These are phyloP conservation scores for Phaffia tasmanica DNA, from an alignment of 768 basidiomycete species.

Conservation along the genomic window DNA sequence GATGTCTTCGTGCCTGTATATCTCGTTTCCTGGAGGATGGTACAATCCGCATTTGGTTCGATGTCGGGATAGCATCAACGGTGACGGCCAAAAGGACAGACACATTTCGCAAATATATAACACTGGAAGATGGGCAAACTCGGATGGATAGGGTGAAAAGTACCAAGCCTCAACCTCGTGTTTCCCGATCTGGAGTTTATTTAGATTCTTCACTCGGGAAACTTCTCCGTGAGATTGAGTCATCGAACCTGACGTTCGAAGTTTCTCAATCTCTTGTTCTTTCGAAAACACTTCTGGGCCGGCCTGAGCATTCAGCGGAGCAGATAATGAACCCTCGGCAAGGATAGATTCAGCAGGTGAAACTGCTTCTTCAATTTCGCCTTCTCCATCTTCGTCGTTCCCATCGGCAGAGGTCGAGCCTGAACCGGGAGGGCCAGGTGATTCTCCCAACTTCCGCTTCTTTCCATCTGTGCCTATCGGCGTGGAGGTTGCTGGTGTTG, in stretches of 20 bases:
- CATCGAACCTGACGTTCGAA: conserved; percentile 96
- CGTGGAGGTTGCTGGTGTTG: background rate
- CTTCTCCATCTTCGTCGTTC: conserved; percentile 41
- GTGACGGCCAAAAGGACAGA: conserved; percentile 79
- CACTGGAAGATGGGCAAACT: conserved; percentile 88
- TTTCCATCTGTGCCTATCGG: conserved; percentile 37
- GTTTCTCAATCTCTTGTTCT: conserved; percentile 96
- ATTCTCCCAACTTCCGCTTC: conserved; percentile 41
- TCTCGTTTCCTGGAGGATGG: conserved; percentile 97
- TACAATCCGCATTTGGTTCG: conserved; percentile 78
- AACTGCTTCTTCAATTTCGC: background rate
- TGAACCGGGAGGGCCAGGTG: conserved; percentile 48
- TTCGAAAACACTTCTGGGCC: conserved; percentile 70
- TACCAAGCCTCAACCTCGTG: conserved; percentile 99
- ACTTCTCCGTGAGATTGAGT: conserved; percentile 97
- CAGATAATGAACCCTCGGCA: conserved; percentile 16
- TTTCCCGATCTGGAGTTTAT: conserved; percentile 86
- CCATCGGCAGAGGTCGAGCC: conserved; percentile 29
- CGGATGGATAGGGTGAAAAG: conserved; percentile 96
- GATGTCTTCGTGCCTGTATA: conserved; percentile 93
- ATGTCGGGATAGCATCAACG: conserved; percentile 83
- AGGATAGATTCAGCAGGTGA: conserved; percentile 1
- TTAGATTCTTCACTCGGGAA: conserved; percentile 94
- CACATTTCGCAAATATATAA: conserved; percentile 99
- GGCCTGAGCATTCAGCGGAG: conserved; percentile 44